Conservation (phyloP, 2,329 filamentous ascomycete genomes). For the Calonectria pauciramosa region DNA sequence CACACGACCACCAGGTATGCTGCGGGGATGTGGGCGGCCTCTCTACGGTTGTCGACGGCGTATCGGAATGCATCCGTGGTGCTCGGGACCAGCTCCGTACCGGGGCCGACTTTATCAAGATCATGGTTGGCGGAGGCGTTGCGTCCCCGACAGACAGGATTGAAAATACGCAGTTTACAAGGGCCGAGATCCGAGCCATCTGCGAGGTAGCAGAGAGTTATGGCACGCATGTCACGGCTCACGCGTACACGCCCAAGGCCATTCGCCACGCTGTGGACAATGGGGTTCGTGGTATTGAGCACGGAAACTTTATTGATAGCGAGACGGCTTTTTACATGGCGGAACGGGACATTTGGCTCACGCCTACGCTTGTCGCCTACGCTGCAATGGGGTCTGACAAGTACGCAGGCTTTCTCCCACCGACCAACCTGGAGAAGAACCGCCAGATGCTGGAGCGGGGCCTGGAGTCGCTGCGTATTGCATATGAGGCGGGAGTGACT, state of each 20-base stretch:
- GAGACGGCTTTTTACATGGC: conserved; percentile 64
- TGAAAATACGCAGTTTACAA: conserved; percentile 67
- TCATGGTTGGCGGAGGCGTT: conserved; percentile 71
- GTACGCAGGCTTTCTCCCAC: conserved; percentile 58
- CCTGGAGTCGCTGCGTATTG: conserved; percentile 60
- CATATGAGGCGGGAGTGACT: conserved; percentile 63
- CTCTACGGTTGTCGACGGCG: conserved; percentile 65
- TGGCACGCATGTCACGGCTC: conserved; percentile 67
- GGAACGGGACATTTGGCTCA: conserved; percentile 61
- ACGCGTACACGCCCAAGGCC: conserved; percentile 67
- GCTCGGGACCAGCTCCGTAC: conserved; percentile 67
- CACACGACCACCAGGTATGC: conserved; percentile 55
- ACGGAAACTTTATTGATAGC: conserved; percentile 57
- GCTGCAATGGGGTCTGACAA: conserved; percentile 60
- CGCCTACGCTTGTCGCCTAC: conserved; percentile 67
- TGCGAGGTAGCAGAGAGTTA: conserved; percentile 61
- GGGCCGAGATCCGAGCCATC: conserved; percentile 67
- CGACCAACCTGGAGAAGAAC: conserved; percentile 62
- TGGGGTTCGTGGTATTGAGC: conserved; percentile 66
- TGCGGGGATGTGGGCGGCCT: conserved; percentile 52
- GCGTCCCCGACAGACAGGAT: conserved; percentile 66
- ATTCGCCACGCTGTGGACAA: conserved; percentile 68
- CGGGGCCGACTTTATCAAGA: conserved; percentile 73
- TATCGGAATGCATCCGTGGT: conserved; percentile 65
- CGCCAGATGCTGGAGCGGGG: conserved; percentile 61